Evolutionary conservation across 257 asterid genomes (phyloP).

Genomic region (Penstemon davidsonii): DNA sequence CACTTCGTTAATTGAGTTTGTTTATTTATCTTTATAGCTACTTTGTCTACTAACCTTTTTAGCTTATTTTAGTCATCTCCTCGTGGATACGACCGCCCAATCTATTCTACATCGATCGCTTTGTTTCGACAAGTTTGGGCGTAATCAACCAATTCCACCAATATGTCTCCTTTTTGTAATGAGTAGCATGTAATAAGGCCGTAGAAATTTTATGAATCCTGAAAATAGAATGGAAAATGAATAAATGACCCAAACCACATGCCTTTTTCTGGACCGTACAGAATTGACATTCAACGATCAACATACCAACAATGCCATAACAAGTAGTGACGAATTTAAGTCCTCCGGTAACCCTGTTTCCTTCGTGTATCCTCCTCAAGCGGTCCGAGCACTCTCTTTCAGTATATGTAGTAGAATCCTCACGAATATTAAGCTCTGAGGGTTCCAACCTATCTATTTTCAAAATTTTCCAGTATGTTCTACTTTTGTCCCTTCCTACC

Average conservation of each 20-base stretch:
- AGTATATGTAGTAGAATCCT: conserved; percentile 62
- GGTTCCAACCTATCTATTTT: conserved; percentile 69
- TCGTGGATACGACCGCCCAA: too few species aligned
- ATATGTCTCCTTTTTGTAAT: conserved; percentile 90
- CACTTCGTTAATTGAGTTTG: too few species aligned
- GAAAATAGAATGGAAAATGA: conserved; percentile 22
- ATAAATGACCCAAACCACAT: conserved; percentile 3
- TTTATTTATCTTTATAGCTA: too few species aligned
- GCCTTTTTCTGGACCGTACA: not conserved
- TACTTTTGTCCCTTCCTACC: conserved; percentile 73
- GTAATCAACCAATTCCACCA: too few species aligned
- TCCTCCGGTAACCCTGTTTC: conserved; percentile 70
- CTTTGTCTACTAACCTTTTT: too few species aligned
- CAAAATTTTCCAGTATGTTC: conserved; percentile 65
- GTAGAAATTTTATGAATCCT: conserved; percentile 72
- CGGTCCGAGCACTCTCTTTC: conserved; percentile 70
- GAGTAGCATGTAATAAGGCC: conserved; percentile 94
- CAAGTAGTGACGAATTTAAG: conserved; percentile 67
- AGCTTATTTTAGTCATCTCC: too few species aligned
- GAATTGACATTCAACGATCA: conserved; percentile 15
- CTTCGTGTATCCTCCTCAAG: conserved; percentile 70
- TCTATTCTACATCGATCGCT: too few species aligned
- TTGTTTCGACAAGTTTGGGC: too few species aligned
- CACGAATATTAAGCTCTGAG: conserved; percentile 57
- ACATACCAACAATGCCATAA: conserved; percentile 78